phyloP scores from a whole-genome alignment of 2,329 filamentous ascomycete species.

The Trichophyton mentagrophytes region DNA sequence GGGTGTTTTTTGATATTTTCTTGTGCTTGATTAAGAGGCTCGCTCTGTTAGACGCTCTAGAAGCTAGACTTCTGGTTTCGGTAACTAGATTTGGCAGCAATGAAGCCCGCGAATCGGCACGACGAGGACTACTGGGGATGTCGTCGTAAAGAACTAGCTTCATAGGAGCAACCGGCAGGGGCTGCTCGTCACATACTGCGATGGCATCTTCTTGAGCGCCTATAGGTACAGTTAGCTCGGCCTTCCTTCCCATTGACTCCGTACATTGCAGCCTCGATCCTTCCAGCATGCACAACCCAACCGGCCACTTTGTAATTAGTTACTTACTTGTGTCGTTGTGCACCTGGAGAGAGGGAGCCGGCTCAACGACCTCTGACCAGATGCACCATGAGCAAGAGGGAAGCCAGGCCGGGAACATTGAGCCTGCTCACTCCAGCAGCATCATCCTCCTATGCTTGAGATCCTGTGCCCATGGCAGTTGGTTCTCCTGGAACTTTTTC shows the following conservation, averaged over 20 bases:
- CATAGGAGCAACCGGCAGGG: conserved; percentile 36
- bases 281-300: no score
- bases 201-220: conserved; percentile 30
- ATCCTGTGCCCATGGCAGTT: conserved; percentile 6
- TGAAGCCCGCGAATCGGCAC: conserved; percentile 20
- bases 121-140: conserved; percentile 23
- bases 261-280: no score
- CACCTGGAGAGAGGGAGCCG: conserved; percentile 16
- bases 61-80: conserved; percentile 27
- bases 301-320: no score
- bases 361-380: conserved; percentile 20
- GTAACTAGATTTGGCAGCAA: conserved; percentile 30
- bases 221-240: background rate
- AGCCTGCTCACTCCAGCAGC: conserved; percentile 27
- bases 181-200: conserved; percentile 34
- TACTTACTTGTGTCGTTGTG: conserved; percentile 1
- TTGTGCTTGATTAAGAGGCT: conserved; percentile 29
- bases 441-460: conserved; percentile 1
- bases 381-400: conserved; percentile 28
- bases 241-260: no score
- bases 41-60: conserved; percentile 29
- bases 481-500: background rate
- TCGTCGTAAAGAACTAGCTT: conserved; percentile 32
- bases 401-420: conserved; percentile 29
- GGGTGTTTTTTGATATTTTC: conserved; percentile 17